phyloP scores from a whole-genome alignment of 1,139 yeast species.

The Saccharomyces hybrid region DNA sequence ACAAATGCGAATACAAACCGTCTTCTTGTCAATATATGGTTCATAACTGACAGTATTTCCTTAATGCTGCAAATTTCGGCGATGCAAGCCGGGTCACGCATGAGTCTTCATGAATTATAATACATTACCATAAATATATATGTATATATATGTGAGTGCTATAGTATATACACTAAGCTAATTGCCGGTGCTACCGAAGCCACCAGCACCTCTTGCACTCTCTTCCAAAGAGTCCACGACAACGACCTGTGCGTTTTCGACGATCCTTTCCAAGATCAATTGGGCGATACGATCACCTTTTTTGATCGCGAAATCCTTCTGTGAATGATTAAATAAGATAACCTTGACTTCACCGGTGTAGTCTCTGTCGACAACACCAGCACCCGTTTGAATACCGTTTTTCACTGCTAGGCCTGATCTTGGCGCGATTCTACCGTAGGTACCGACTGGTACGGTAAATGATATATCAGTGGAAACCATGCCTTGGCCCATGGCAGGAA shows the following conservation, averaged over 20 bases:
- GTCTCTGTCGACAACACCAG: conserved; percentile 96
- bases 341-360: conserved; percentile 92
- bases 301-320: conserved; percentile 39
- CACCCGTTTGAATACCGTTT: conserved; percentile 93
- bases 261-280: conserved; percentile 76
- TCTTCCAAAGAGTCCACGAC: conserved; percentile 58
- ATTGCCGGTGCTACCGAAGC: conserved; percentile 88
- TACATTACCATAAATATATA: neutral
- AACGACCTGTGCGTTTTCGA: conserved; percentile 59
- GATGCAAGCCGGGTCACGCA: neutral
- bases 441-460: conserved; percentile 82
- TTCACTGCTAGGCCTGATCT: conserved; percentile 94
- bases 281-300: conserved; percentile 59
- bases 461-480: conserved; percentile 80
- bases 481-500: conserved; percentile 84
- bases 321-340: conserved; percentile 73
- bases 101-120: neutral
- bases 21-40: no score
- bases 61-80: neutral
- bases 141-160: neutral
- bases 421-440: conserved; percentile 96
- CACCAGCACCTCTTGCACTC: conserved; percentile 82
- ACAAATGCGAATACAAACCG: neutral
- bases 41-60: neutral
- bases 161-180: conserved; percentile 7